These are phyloP conservation scores for Microcyclospora pomicola DNA, from an alignment of 2,329 filamentous ascomycete species.

Conservation along the genomic window DNA sequence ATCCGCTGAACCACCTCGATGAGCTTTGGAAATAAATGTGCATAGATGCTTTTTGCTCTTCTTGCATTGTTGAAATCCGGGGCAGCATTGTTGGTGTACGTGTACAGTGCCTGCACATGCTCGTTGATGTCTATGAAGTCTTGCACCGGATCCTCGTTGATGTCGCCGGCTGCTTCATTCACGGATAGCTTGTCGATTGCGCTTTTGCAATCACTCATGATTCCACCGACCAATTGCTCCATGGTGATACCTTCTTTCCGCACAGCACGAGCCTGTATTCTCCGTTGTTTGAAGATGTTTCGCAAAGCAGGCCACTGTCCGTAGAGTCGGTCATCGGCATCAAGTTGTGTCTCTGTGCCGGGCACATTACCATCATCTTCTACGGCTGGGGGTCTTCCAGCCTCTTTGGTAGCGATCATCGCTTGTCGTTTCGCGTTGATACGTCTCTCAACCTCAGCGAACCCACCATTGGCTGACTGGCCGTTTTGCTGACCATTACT, in stretches of 20 bases:
- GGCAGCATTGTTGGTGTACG: conserved; percentile 1
- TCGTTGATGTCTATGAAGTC: conserved; percentile 3
- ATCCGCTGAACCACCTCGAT: conserved; percentile 8
- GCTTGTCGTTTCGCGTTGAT: too few species aligned
- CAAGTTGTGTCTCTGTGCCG: too few species aligned
- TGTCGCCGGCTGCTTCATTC: too few species aligned
- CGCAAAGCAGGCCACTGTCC: conserved; percentile 3
- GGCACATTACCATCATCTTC: too few species aligned
- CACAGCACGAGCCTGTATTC: conserved; percentile 1
- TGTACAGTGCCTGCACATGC: conserved; percentile 3
- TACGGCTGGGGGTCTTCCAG: too few species aligned
- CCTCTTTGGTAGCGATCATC: too few species aligned
- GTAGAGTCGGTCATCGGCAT: conserved; percentile 1
- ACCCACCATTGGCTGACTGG: too few species aligned
- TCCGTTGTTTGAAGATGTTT: not conserved
- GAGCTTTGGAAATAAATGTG: conserved; percentile 15
- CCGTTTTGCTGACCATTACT: too few species aligned
- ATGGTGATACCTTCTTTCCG: not conserved
- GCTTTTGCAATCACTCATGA: conserved; percentile 2
- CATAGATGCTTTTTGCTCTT: conserved; percentile 14
- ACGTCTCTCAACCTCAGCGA: too few species aligned
- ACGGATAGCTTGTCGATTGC: conserved; percentile 1
- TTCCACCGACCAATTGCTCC: not conserved
- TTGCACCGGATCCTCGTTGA: conserved; percentile 1
- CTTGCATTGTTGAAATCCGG: conserved; percentile 3